Percentiles rank a stretch among this genome's conserved stretches.
Evolutionary conservation across 352 stramenopile genomes (phyloP).

Genomic region (Pythium coloratum): DNA sequence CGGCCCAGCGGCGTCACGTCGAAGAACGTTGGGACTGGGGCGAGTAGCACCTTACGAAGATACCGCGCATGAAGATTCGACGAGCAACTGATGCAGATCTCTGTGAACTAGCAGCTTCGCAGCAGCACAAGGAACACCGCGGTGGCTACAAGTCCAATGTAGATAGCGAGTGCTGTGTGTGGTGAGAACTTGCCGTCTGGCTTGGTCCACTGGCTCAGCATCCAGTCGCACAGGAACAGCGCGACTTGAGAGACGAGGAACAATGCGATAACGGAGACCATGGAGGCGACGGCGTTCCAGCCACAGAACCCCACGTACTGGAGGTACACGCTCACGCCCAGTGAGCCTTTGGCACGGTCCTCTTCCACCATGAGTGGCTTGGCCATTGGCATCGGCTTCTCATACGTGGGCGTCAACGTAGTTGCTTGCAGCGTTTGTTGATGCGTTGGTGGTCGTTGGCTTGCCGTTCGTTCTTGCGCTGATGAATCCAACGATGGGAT

Average conservation of each 20-base stretch:
- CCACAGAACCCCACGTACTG: neutral
- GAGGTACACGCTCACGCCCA: neutral
- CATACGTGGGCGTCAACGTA: neutral
- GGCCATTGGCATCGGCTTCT: neutral
- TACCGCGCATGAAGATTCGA: slow-evolving; percentile 6
- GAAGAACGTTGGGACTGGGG: slow-evolving; percentile 24
- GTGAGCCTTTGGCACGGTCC: neutral
- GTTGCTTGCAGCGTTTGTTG: neutral
- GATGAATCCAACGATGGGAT: slow-evolving; percentile 30
- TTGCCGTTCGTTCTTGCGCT: neutral
- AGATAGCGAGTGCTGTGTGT: neutral
- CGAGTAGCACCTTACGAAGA: slow-evolving; percentile 17
- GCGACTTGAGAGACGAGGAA: neutral
- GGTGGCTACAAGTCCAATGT: neutral
- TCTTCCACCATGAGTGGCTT: neutral
- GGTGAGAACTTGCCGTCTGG: neutral
- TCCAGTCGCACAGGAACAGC: neutral
- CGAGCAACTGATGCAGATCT: slow-evolving; percentile 6
- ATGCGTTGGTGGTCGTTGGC: neutral
- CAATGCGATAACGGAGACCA: neutral
- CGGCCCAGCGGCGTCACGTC: slow-evolving; percentile 22
- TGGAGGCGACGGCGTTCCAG: neutral
- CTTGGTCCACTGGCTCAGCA: slow-evolving; percentile 1
- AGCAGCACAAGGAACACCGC: neutral
- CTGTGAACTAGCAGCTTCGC: neutral